A percentile compares a stretch with the other conserved stretches of the same genome.
Conservation (phyloP, 768 basidiomycete genomes). For the Russula foetens region DNA sequence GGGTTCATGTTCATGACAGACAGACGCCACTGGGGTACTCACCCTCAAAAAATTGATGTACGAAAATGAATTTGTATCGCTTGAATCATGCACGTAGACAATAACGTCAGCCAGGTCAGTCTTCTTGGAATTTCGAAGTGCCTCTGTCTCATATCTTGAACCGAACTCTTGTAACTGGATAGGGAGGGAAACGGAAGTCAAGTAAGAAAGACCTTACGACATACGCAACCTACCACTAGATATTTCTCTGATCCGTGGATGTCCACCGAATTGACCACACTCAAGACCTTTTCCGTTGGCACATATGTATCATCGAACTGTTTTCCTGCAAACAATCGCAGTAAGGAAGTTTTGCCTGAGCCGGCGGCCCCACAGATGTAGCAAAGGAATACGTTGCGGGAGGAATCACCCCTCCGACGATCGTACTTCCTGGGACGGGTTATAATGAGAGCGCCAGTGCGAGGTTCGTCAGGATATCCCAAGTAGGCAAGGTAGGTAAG, state of each 20-base stretch:
- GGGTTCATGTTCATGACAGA: slow-evolving; percentile 7
- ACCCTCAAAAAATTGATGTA: slow-evolving; percentile 96
- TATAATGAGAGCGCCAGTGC: slow-evolving; percentile 78
- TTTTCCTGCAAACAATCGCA: slow-evolving; percentile 83
- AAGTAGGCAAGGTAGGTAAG: slow-evolving; percentile 93
- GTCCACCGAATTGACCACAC: slow-evolving; percentile 92
- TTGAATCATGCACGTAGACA: slow-evolving; percentile 93
- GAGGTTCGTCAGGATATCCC: slow-evolving; percentile 74
- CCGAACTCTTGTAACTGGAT: slow-evolving; percentile 95
- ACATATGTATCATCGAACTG: slow-evolving; percentile 67
- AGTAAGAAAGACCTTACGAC: not conserved
- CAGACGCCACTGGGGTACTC: slow-evolving; percentile 23
- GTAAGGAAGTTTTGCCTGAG: slow-evolving; percentile 85
- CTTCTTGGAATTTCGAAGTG: slow-evolving; percentile 82
- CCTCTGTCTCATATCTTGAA: slow-evolving; percentile 89
- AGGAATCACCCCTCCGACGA: slow-evolving; percentile 78
- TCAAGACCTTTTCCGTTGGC: slow-evolving; percentile 84
- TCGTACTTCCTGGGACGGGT: slow-evolving; percentile 81
- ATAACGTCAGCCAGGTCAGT: slow-evolving; percentile 90
- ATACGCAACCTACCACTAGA: slow-evolving; percentile 64
- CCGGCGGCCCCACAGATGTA: slow-evolving; percentile 95
- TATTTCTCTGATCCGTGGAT: slow-evolving; percentile 94
- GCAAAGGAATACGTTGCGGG: slow-evolving; percentile 85
- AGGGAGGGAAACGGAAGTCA: slow-evolving; percentile 4
- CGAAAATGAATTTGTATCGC: slow-evolving; percentile 97